These are phyloP conservation scores for Aspergillus incahuasiensis DNA, from an alignment of 495 filamentous ascomycete genomes.

Conservation along the genomic window DNA sequence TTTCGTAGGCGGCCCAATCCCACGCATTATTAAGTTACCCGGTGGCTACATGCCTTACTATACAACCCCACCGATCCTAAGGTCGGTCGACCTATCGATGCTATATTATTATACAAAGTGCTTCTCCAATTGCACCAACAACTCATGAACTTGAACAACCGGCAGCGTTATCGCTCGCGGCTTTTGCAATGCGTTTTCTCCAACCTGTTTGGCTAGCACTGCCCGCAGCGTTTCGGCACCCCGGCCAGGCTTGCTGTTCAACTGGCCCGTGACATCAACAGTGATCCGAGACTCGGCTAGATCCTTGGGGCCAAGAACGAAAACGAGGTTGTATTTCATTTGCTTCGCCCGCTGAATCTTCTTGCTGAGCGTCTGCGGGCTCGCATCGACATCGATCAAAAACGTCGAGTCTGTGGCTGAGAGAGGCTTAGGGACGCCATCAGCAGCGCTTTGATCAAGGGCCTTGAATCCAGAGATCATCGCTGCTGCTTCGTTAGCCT, in stretches of 20 bases:
- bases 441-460: constrained; percentile 19
- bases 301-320: constrained; percentile 64
- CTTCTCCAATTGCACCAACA: constrained; percentile 40
- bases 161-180: constrained; percentile 35
- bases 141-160: constrained; percentile 34
- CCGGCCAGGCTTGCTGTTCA: constrained; percentile 37
- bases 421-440: constrained; percentile 28
- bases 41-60: neutral
- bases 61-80: neutral
- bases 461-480: constrained; percentile 34
- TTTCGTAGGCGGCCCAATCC: neutral
- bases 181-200: constrained; percentile 30
- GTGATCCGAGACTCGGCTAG: constrained; percentile 40
- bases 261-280: constrained; percentile 43
- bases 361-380: constrained; percentile 53
- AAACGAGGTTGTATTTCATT: constrained; percentile 70
- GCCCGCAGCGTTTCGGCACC: constrained; percentile 26
- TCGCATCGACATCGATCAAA: constrained; percentile 68
- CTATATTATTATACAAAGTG: constrained; percentile 29
- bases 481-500: constrained; percentile 46
- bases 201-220: constrained; percentile 28
- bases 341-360: constrained; percentile 70
- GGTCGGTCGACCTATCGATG: neutral
- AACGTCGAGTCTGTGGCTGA: constrained; percentile 48
- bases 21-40: neutral